Evolutionary conservation across 768 basidiomycete genomes (phyloP).

Genomic region (Tricholoma matsutake): DNA sequence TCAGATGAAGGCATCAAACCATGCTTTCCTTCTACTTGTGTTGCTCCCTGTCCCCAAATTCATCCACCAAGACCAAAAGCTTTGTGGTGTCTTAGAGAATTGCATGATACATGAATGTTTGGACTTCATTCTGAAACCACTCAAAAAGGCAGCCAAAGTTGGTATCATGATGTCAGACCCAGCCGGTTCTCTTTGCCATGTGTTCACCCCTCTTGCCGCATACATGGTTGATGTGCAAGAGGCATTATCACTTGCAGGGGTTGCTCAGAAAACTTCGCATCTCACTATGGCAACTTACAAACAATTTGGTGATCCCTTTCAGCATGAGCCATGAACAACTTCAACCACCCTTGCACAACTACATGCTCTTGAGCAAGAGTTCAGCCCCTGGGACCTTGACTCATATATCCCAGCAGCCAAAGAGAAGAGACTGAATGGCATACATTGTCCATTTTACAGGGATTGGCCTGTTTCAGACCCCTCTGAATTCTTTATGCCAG

Average conservation of each 20-base stretch:
- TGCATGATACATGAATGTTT: constrained; percentile 26
- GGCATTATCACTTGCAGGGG: constrained; percentile 24
- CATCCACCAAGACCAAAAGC: not conserved
- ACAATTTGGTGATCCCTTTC: constrained; percentile 28
- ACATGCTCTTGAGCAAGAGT: not conserved
- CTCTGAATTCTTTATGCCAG: constrained; percentile 31
- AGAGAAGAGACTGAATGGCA: constrained; percentile 27
- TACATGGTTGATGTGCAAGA: constrained; percentile 35
- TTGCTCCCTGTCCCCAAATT: constrained; percentile 19
- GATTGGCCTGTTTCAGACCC: constrained; percentile 34
- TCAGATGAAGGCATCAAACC: constrained; percentile 11
- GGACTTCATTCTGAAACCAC: constrained; percentile 25
- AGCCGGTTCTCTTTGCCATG: constrained; percentile 17
- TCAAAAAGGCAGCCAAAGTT: constrained; percentile 27
- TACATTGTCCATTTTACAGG: constrained; percentile 34
- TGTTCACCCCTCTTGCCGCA: constrained; percentile 25
- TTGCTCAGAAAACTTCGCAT: constrained; percentile 27
- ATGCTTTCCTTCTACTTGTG: constrained; percentile 16
- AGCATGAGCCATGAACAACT: constrained; percentile 21
- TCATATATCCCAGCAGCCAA: constrained; percentile 19
- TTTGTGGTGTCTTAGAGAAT: constrained; percentile 23
- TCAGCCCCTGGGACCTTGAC: constrained; percentile 23
- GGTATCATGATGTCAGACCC: constrained; percentile 29
- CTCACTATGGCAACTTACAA: constrained; percentile 28
- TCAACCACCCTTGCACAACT: constrained; percentile 19